These are phyloP conservation scores for Schizonepeta tenuifolia DNA, from an alignment of 257 asterid species.

Conservation along the genomic window DNA sequence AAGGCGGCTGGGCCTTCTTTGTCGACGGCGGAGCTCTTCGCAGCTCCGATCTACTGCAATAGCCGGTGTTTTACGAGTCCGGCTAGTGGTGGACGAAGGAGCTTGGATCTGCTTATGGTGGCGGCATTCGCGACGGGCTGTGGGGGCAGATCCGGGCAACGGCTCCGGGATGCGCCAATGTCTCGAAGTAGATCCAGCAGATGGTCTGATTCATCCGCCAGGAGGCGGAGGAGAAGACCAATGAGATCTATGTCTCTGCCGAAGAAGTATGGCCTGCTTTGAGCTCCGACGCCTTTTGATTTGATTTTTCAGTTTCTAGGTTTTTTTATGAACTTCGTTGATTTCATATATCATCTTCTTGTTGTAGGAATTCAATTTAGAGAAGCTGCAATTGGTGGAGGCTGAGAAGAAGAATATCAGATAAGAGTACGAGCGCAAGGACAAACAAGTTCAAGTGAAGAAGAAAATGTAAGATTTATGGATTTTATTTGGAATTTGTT, in stretches of 20 bases:
- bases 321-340: background rate
- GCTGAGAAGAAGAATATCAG: conserved; percentile 98
- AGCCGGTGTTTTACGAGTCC: too few species aligned
- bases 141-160: too few species aligned
- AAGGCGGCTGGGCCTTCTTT: too few species aligned
- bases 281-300: conserved; percentile 7
- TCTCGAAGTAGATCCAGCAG: conserved; percentile 97
- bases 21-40: too few species aligned
- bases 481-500: background rate
- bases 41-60: too few species aligned
- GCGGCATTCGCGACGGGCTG: too few species aligned
- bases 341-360: conserved; percentile 12
- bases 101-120: too few species aligned
- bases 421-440: conserved; percentile 90
- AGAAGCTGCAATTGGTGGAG: conserved; percentile 93
- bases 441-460: conserved; percentile 86
- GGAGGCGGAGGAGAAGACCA: conserved; percentile 97
- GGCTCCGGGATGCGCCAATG: too few species aligned
- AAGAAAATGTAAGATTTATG: conserved; percentile 64
- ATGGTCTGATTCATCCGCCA: conserved; percentile 99
- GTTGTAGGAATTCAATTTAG: conserved; percentile 91
- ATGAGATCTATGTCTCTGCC: conserved; percentile 93
- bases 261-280: conserved; percentile 65
- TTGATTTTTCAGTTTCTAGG: background rate
- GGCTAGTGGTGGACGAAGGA: too few species aligned